Base-by-base conservation (phyloP, 768 basidiomycete species). In the Tylopilus balloui region DNA sequence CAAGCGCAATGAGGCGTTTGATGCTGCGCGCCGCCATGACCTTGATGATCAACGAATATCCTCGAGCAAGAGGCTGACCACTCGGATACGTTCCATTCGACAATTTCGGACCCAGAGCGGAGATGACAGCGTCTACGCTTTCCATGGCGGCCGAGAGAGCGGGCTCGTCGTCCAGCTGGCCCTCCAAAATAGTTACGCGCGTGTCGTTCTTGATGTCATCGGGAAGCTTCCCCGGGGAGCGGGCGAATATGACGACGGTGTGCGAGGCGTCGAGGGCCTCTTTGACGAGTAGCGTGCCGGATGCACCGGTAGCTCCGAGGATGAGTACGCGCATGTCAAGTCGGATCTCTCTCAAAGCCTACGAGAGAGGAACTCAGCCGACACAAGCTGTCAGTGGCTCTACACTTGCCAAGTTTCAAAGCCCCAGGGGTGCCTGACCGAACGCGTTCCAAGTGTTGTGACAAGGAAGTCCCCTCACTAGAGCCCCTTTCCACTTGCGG, bases 291-390 rank as follows among this genome's bases (percentile, higher is more conserved):
- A 76, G 72, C 38, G 77, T 65, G 42, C 86, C 87, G 29, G 67
- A 66, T 13, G 79, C 73, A 1, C 86, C 86, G 3, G 86, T 89
- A 20, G 75, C 81, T 15, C 86, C 87, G n/a, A 89, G 72, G 50
- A 88, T 71, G 46, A 88, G 71, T 48, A 86, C 57, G 21, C 72
- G 80, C 78, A 78, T 78, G 15, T 29, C 17, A 37, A 10, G 36
- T n/a, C n/a, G 12, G 15, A 12, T 32, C 8, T 32, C 27, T 35
- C 20, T 42, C 13, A 34, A 32, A 2, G 46, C 21, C 44, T 56
- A 28, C 52, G 41, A 50, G 28, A 34, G 14, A 28, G 21, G 29
- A 32, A 17, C 20, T 34, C 25, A 43, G 21, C 15, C 14, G 20
- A 28, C 24, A 29, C 11, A 14, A 24, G 21, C 32, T 12, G 9